Evolutionary conservation across 352 stramenopile genomes (phyloP).

Genomic region (Phytophthora palmivora): DNA sequence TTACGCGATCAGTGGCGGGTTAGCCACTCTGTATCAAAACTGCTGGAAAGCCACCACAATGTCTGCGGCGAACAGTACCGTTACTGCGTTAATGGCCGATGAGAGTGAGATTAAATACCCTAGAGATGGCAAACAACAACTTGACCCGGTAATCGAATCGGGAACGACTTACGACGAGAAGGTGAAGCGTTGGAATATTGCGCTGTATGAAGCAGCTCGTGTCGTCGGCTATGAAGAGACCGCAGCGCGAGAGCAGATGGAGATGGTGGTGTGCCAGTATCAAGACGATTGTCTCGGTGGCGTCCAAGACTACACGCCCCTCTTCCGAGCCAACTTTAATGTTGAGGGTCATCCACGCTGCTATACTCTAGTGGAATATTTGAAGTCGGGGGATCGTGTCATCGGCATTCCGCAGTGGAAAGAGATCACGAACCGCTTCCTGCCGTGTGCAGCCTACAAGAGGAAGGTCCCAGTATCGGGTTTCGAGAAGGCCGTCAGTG

Average conservation of each 20-base stretch:
- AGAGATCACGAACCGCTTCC: constrained; percentile 42
- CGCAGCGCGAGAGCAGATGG: constrained; percentile 55
- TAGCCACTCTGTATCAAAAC: constrained; percentile 60
- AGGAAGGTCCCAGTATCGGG: constrained; percentile 4
- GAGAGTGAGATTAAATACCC: neutral
- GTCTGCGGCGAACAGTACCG: neutral
- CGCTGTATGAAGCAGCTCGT: constrained; percentile 51
- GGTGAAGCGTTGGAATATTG: constrained; percentile 54
- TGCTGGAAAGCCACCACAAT: constrained; percentile 50
- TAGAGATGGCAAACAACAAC: neutral
- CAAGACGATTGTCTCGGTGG: constrained; percentile 58
- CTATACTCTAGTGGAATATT: constrained; percentile 46
- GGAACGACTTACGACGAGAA: constrained; percentile 35
- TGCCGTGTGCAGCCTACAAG: constrained; percentile 34
- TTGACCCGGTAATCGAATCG: constrained; percentile 23
- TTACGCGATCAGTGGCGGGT: constrained; percentile 52
- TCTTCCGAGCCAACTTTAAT: constrained; percentile 57
- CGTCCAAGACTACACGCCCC: constrained; percentile 49
- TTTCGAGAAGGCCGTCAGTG: constrained; percentile 10
- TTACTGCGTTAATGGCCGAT: constrained; percentile 14
- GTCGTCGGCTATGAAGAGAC: constrained; percentile 52
- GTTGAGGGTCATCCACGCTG: constrained; percentile 58
- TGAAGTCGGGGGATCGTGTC: constrained; percentile 42
- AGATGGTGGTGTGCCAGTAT: constrained; percentile 60
- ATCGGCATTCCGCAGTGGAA: constrained; percentile 63